These are phyloP conservation scores for Ettlia oleoabundans DNA, from an alignment of 139 green algal genomes.

Conservation along the genomic window DNA sequence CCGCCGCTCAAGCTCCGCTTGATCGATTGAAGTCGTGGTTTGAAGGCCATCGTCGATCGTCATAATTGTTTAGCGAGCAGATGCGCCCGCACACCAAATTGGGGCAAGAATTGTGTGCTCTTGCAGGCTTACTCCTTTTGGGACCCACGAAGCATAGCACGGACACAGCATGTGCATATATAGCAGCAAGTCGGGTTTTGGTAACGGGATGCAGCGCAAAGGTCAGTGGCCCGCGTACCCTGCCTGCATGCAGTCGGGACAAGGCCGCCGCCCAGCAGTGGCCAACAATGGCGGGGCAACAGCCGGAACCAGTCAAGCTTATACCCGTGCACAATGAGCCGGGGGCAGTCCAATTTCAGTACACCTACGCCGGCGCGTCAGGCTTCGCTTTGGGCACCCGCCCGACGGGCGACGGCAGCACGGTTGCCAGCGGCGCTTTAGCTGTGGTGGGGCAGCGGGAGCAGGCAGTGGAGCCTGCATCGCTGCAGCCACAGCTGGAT, in stretches of 20 bases:
- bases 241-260: background rate
- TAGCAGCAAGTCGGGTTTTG: no score
- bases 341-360: background rate
- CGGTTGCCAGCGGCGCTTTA: background rate
- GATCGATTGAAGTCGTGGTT: conserved; percentile 54
- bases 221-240: no score
- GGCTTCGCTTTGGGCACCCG: background rate
- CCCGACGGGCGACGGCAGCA: background rate
- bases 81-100: background rate
- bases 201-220: no score
- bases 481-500: background rate
- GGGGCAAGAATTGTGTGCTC: background rate
- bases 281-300: no score
- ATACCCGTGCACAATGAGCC: conserved; percentile 5
- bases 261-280: background rate
- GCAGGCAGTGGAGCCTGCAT: background rate
- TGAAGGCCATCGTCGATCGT: conserved; percentile 42
- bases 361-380: background rate
- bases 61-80: background rate
- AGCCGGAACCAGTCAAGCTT: no score
- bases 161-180: no score
- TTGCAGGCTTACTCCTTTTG: background rate
- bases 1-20: conserved; percentile 63
- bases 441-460: background rate
- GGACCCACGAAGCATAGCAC: no score